These are phyloP conservation scores for Xerocomus minutiporus DNA, from an alignment of 1,284 basidiomycete genomes.

Conservation along the genomic window DNA sequence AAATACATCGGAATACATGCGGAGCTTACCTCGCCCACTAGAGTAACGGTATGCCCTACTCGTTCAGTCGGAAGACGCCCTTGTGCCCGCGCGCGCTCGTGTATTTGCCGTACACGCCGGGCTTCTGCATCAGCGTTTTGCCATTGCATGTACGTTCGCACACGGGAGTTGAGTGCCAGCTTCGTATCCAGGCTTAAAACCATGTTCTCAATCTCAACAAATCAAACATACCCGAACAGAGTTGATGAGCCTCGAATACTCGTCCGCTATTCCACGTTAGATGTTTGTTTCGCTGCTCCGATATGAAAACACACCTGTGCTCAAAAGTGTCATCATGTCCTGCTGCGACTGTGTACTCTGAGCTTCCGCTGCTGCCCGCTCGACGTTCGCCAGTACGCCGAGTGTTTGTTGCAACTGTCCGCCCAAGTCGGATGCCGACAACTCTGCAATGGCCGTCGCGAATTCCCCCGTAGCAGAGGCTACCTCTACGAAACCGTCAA, in stretches of 20 bases:
- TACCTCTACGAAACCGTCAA: slow-evolving; percentile 48
- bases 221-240: slow-evolving; percentile 68
- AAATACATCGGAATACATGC: neutral
- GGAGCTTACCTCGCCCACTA: slow-evolving; percentile 68
- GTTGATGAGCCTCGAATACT: slow-evolving; percentile 88
- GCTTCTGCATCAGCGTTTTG: slow-evolving; percentile 77
- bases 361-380: slow-evolving; percentile 64
- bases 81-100: slow-evolving; percentile 78
- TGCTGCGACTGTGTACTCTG: slow-evolving; percentile 72
- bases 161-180: slow-evolving; percentile 83
- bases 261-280: slow-evolving; percentile 56
- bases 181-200: slow-evolving; percentile 27
- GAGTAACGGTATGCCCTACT: slow-evolving; percentile 61
- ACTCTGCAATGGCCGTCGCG: slow-evolving; percentile 57
- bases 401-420: slow-evolving; percentile 67
- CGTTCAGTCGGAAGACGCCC: slow-evolving; percentile 66
- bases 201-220: neutral
- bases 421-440: slow-evolving; percentile 74
- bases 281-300: slow-evolving; percentile 4
- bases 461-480: slow-evolving; percentile 69
- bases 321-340: slow-evolving; percentile 74
- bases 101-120: slow-evolving; percentile 63
- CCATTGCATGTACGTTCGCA: slow-evolving; percentile 80
- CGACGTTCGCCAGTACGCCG: slow-evolving; percentile 66
- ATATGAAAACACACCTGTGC: slow-evolving; percentile 50